Base-by-base conservation (phyloP, 805 yeast genomes). In the Monosporozyma yasuniensis region DNA sequence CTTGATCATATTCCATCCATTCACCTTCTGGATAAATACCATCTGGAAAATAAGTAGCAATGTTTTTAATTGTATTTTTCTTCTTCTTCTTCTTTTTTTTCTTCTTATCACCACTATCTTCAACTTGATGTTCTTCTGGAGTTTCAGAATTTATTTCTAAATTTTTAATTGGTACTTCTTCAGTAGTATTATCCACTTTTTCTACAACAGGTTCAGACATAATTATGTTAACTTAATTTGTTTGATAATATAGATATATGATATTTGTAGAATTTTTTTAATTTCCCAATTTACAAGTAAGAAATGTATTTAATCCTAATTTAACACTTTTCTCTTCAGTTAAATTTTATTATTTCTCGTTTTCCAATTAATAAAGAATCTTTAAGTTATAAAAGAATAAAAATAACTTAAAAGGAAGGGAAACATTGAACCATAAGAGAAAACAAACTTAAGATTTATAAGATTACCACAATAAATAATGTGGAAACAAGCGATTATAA, bases 1-100 rank as follows among this genome's bases (percentile, higher is more conserved):
- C 75, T 43, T 72, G 74, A 10, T 79, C 79, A 61, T 90, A 88
- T 49, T 88, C 95, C 65, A 73, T 71, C 83, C 89, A 84, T 69
- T 87, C 84, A 47, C 97, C 96, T 61, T 83, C 93, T 4, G 97
- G 96, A 61, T 79, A 90, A 1, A 72, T 69, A 0, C 81, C 86
- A 28, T 80, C 84, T 0, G 91, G 84, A 66, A 78, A 91, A 47
- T 81, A 72, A 42, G 75, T 72, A 21, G 81, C 78, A 50, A 93
- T 82, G 35, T 84, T 82, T 27, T 78, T 80, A 37, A 80, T 69
- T 52, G 81, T 65, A 50, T 67, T 71, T 64, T 71, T 74, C 72
- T 74, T 74, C 71, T 75, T 80, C 71, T 72, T 77, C 65, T 73
- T 74, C 68, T 72, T 80, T 73, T 75, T 79, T 66, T 73, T 76